These are phyloP conservation scores for Penicillium brevicompactum DNA, from an alignment of 2,329 filamentous ascomycete genomes.

Conservation along the genomic window DNA sequence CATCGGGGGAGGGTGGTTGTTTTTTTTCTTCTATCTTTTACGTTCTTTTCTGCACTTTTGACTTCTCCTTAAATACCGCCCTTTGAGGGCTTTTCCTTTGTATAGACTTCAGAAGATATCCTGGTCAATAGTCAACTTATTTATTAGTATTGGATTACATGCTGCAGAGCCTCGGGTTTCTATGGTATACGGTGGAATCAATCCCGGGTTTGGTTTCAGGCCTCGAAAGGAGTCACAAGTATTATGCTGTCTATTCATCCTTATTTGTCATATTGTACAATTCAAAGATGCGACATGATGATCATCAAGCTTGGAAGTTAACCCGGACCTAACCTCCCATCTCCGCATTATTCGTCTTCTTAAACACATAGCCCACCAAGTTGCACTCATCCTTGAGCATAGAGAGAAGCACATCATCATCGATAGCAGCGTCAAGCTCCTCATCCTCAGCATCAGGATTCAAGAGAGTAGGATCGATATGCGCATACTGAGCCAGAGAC, in stretches of 20 bases:
- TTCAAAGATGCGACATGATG: background rate
- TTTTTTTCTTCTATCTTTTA: background rate
- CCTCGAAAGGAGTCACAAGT: too few species aligned
- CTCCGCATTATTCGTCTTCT: conserved; percentile 35
- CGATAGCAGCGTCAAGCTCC: conserved; percentile 28
- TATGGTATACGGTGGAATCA: too few species aligned
- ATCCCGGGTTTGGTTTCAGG: too few species aligned
- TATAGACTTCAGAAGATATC: conserved; percentile 13
- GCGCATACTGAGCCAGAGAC: conserved; percentile 46
- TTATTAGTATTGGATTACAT: background rate
- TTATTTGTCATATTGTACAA: background rate
- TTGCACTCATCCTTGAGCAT: conserved; percentile 43
- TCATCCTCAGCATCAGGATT: conserved; percentile 14
- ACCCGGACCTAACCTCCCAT: conserved; percentile 7
- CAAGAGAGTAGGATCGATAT: conserved; percentile 44
- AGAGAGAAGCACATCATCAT: conserved; percentile 37
- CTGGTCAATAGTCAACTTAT: conserved; percentile 1
- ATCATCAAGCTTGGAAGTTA: background rate
- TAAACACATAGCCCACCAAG: conserved; percentile 43
- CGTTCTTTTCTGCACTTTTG: background rate
- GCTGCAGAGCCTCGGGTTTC: too few species aligned
- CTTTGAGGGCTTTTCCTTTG: conserved; percentile 18
- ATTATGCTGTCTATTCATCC: too few species aligned
- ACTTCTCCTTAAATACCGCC: conserved; percentile 13
- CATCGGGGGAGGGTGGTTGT: conserved; percentile 3